Conservation (phyloP, 2,329 filamentous ascomycete species). For the Zymoseptoria passerinii region DNA sequence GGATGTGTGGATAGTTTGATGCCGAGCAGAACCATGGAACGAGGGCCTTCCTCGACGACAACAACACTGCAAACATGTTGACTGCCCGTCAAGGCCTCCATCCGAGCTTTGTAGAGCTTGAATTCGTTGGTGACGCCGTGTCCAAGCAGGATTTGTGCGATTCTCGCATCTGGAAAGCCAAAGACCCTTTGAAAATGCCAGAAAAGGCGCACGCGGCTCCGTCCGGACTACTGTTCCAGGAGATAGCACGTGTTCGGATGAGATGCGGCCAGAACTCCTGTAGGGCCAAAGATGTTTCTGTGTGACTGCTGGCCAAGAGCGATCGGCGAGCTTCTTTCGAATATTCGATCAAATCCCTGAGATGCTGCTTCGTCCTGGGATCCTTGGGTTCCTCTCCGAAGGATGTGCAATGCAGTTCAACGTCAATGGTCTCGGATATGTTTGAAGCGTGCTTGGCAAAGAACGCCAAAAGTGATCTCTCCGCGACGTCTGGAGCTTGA, state of each 20-base stretch:
- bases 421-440: neutral
- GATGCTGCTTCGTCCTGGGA: neutral
- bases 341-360: neutral
- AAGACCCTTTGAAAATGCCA: neutral
- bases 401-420: neutral
- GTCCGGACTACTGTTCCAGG: neutral
- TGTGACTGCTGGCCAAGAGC: neutral
- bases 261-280: neutral
- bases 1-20: neutral
- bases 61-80: neutral
- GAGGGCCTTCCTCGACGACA: neutral
- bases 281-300: neutral
- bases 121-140: neutral
- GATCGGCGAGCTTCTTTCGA: neutral
- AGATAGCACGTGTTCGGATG: neutral
- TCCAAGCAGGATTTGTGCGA: neutral
- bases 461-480: neutral
- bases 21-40: neutral
- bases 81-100: neutral
- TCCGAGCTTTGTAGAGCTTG: neutral
- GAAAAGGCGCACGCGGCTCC: neutral
- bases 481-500: neutral
- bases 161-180: neutral
- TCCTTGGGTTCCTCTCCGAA: neutral
- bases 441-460: neutral